phyloP scores from a whole-genome alignment of 441 rosid species.

The Jatropha multifida region DNA sequence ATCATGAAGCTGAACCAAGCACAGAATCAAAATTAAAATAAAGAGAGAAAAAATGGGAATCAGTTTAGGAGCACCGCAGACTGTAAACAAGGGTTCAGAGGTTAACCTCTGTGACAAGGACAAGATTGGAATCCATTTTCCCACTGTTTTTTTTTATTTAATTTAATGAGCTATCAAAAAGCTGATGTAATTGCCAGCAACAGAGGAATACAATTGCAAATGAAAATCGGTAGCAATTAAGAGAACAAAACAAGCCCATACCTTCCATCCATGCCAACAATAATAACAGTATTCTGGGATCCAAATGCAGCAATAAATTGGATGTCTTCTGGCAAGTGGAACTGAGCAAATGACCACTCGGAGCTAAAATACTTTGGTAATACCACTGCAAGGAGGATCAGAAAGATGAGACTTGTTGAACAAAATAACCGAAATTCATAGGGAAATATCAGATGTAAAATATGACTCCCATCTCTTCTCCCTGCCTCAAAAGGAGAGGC shows the following conservation, averaged over 20 bases:
- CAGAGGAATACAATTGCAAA: slow-evolving; percentile 1
- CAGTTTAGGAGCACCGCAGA: neutral
- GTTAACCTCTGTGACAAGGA: neutral
- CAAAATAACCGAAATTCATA: neutral
- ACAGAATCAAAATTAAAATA: neutral
- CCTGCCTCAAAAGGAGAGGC: neutral
- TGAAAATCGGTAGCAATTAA: slow-evolving; percentile 6
- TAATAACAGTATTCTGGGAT: slow-evolving; percentile 61
- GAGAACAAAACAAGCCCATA: slow-evolving; percentile 30
- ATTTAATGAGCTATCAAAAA: slow-evolving; percentile 1
- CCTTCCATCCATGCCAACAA: slow-evolving; percentile 91
- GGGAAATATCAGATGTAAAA: neutral
- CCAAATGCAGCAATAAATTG: slow-evolving; percentile 87
- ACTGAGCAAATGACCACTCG: slow-evolving; percentile 96
- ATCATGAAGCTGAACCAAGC: neutral
- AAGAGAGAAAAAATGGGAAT: neutral
- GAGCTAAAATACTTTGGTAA: slow-evolving; percentile 93
- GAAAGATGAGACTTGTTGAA: slow-evolving; percentile 10
- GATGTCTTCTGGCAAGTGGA: slow-evolving; percentile 70
- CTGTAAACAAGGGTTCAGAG: neutral
- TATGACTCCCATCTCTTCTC: neutral
- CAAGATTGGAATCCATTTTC: neutral
- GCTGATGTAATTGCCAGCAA: neutral
- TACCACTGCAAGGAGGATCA: slow-evolving; percentile 52
- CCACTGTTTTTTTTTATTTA: neutral